Conservation (phyloP, 495 filamentous ascomycete species). For the Pyronema omphalodes region DNA sequence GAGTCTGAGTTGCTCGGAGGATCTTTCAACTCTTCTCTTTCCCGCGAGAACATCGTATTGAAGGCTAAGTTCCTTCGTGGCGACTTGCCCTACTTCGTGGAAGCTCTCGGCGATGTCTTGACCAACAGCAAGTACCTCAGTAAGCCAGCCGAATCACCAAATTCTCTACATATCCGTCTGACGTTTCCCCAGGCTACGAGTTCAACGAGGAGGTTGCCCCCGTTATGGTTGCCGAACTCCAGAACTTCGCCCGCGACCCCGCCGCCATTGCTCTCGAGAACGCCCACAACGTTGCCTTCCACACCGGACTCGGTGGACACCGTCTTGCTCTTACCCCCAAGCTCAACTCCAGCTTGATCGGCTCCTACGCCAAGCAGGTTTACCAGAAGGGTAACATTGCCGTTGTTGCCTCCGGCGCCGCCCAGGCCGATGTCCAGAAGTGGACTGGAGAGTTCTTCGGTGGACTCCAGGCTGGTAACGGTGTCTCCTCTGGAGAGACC, state of each 20-base stretch:
- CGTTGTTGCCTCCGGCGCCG: slow-evolving; percentile 72
- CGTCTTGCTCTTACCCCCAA: slow-evolving; percentile 52
- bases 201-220: slow-evolving; percentile 67
- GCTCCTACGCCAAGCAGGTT: slow-evolving; percentile 50
- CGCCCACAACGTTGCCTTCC: slow-evolving; percentile 80
- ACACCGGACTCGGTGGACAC: slow-evolving; percentile 68
- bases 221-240: slow-evolving; percentile 52
- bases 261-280: slow-evolving; percentile 61
- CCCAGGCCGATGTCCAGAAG: slow-evolving; percentile 56
- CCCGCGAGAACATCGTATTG: slow-evolving; percentile 79
- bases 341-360: slow-evolving; percentile 62
- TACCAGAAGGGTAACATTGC: slow-evolving; percentile 82
- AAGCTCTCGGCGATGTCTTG: slow-evolving; percentile 82
- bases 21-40: slow-evolving; percentile 65
- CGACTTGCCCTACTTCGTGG: slow-evolving; percentile 93
- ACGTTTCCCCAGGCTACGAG: slow-evolving; percentile 47
- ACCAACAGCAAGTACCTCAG: slow-evolving; percentile 67
- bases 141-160: slow-evolving; percentile 30
- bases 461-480: slow-evolving; percentile 28
- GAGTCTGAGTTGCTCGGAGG: slow-evolving; percentile 88
- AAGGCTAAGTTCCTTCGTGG: slow-evolving; percentile 85
- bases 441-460: slow-evolving; percentile 88
- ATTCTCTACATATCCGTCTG: slow-evolving; percentile 9
- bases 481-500: slow-evolving; percentile 30
- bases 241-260: slow-evolving; percentile 44